Evolutionary conservation across 1,284 basidiomycete species (phyloP).

Genomic region (Apiotrichum akiyoshidainum): DNA sequence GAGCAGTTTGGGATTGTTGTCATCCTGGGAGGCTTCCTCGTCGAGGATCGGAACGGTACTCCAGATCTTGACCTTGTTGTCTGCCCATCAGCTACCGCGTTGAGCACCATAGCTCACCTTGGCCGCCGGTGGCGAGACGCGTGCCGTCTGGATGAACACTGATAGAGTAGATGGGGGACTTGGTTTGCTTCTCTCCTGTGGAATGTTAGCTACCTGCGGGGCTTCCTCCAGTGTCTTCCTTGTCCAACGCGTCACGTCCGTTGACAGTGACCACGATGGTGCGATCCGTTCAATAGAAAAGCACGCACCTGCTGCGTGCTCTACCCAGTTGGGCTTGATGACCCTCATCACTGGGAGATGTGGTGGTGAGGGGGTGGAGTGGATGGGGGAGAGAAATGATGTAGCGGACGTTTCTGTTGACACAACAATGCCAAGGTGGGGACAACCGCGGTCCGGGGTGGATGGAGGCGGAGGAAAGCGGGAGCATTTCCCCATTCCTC

Average conservation of each 20-base stretch:
- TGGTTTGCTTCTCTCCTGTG: conserved; percentile 58
- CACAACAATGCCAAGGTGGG: no score
- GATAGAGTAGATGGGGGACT: conserved; percentile 84
- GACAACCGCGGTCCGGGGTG: no score
- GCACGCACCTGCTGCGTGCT: conserved; percentile 35
- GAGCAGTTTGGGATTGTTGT: conserved; percentile 76
- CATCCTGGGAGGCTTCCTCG: conserved; percentile 65
- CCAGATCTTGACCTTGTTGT: conserved; percentile 97
- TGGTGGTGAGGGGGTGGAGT: not conserved
- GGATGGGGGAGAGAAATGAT: not conserved
- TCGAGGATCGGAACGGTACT: conserved; percentile 88
- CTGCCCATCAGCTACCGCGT: conserved; percentile 47
- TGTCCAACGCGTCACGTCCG: not conserved
- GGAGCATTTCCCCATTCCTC: no score
- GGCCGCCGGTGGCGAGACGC: conserved; percentile 89
- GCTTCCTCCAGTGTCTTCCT: not conserved
- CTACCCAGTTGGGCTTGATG: conserved; percentile 51
- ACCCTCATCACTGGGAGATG: conserved; percentile 38
- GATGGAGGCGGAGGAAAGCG: no score
- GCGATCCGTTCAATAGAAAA: not conserved
- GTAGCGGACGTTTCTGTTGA: no score
- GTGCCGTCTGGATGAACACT: conserved; percentile 95
- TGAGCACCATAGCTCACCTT: conserved; percentile 52
- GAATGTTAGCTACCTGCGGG: conserved; percentile 2
- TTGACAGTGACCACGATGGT: not conserved